Evolutionary conservation across 176 grass and related monocot genomes (phyloP).

Genomic region (Chrysopogon serrulatus): DNA sequence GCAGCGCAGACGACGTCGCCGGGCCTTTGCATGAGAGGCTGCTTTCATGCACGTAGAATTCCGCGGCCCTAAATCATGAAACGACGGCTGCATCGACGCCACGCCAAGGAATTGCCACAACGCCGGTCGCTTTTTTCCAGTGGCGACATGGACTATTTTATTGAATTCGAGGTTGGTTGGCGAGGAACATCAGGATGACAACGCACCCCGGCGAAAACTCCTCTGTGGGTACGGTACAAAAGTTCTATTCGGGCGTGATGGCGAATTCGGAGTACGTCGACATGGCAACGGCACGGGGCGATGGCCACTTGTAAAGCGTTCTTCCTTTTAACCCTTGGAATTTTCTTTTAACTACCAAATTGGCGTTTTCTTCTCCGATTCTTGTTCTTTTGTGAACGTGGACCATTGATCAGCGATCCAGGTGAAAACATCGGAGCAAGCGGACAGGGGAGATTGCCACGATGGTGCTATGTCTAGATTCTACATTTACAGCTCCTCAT

Average conservation of each 20-base stretch:
- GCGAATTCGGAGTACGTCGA: slow-evolving; percentile 1
- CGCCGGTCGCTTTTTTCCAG: background rate
- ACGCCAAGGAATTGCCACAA: background rate
- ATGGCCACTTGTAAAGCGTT: background rate
- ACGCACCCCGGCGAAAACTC: background rate
- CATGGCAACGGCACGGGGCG: background rate
- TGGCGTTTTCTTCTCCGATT: too few species aligned
- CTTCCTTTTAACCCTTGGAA: background rate
- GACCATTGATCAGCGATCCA: background rate
- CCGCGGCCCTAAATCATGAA: background rate
- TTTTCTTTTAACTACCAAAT: background rate
- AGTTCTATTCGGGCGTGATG: background rate
- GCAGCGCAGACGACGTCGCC: background rate
- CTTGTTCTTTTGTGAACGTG: background rate
- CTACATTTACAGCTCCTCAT: too few species aligned
- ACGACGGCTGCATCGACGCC: background rate
- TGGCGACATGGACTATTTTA: background rate
- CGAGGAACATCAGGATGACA: slow-evolving; percentile 8
- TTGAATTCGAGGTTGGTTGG: slow-evolving; percentile 28
- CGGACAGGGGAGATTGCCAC: too few species aligned
- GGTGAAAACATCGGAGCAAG: background rate
- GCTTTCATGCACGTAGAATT: slow-evolving; percentile 41
- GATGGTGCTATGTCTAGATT: too few species aligned
- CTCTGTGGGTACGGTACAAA: background rate
- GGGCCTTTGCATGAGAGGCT: background rate